These are phyloP conservation scores for Hypoxylon sp. DNA, from an alignment of 2,329 filamentous ascomycete species.

Conservation along the genomic window DNA sequence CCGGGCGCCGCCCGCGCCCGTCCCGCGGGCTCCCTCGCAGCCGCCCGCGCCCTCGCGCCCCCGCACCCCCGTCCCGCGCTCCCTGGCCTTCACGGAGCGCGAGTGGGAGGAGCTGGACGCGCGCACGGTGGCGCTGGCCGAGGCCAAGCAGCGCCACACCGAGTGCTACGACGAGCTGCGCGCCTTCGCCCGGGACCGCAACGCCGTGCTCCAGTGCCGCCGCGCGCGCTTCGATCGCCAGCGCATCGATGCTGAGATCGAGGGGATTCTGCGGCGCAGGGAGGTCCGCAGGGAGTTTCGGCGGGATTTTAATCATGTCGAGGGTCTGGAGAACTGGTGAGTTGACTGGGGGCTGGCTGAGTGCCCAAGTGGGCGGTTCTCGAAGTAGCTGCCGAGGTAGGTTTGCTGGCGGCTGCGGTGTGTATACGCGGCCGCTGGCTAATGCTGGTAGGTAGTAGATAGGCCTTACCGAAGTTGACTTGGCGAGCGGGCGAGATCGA, in stretches of 20 bases:
- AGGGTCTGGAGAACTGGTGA: constrained; percentile 13
- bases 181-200: background rate
- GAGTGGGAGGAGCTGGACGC: constrained; percentile 10
- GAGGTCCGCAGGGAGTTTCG: constrained; percentile 19
- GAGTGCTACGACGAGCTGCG: constrained; percentile 8
- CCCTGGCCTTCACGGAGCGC: constrained; percentile 18
- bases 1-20: constrained; percentile 9
- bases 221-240: constrained; percentile 8
- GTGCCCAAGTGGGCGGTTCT: too few relatives aligned
- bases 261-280: background rate
- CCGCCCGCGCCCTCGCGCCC: background rate
- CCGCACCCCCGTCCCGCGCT: background rate
- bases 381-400: too few relatives aligned
- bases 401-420: too few relatives aligned
- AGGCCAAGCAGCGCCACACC: constrained; percentile 11
- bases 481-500: background rate
- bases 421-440: background rate
- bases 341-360: background rate
- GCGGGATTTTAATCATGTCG: constrained; percentile 10
- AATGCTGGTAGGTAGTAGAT: background rate
- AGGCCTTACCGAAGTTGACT: background rate
- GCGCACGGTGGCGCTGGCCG: background rate
- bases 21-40: background rate
- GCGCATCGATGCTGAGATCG: constrained; percentile 14
- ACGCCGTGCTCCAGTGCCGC: background rate